Evolutionary conservation across 441 rosid species (phyloP), one percentile per base, ranked within the genome.

Genomic region (Viola pubescens): DNA sequence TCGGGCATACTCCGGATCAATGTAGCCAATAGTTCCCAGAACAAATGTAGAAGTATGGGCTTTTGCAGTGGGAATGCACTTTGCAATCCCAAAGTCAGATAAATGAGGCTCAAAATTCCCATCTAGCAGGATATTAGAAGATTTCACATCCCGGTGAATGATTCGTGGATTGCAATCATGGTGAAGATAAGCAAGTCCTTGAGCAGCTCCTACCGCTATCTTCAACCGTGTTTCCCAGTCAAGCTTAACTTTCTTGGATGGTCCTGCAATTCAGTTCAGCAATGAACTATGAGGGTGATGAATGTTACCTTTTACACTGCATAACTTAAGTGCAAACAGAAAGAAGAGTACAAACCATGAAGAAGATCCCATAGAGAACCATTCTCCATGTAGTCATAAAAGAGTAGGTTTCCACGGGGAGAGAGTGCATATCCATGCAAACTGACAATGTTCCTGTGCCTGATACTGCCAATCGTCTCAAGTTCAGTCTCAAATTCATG

Each of bases 361-460:
- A 92, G 90, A 56, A 89, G 92, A 80, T 92, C 97, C 96, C 96
- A 92, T 1, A 92, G 77, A 41, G 98, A 89, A 50, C 98, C 98
- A 63, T 88, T 92, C 70, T 79, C 87, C 98, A 92, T 87, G 78
- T 81, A 89, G 69, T 92, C 98, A 56, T 92, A 92, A 76, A 92
- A 92, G 52, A 92, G 91, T 59, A 92, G 97, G 76, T 89, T 88
- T 51, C 98, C 97, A 49, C 5, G 40, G 0, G 92, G 83, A 48
- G 96, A 80, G 48, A 86, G 54, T 7, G 98, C 87, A 55, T 92
- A 89, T 5, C 97, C 98, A 61, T 88, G 98, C 68, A 92, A 69
- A 75, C 95, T 87, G 64, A 92, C 88, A 5, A 92, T 80, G 67
- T 92, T 92, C 67, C 96, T 73, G 65, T 92, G 98, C 62, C 98